These are phyloP conservation scores for Edaphochlamys debaryana DNA, from an alignment of 139 green algal genomes.

Conservation along the genomic window DNA sequence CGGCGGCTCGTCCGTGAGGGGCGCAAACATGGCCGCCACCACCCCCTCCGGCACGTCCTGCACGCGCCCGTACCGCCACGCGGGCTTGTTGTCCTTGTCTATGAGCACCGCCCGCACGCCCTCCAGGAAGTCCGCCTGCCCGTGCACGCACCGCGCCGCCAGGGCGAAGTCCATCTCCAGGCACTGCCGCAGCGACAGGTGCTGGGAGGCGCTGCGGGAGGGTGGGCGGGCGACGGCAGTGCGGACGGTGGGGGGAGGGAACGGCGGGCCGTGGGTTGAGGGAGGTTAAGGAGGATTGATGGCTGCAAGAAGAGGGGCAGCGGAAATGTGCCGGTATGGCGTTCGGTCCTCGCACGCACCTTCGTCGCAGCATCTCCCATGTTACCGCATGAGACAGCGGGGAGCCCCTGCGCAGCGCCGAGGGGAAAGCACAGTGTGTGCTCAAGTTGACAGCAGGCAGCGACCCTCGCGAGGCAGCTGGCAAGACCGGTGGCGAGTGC, in stretches of 20 bases:
- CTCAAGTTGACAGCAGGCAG: no score
- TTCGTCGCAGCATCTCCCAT: constrained; percentile 52
- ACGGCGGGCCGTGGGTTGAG: no score
- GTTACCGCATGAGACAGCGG: constrained; percentile 63
- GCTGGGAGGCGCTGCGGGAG: constrained; percentile 19
- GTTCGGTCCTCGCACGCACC: no score
- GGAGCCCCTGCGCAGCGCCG: constrained; percentile 53
- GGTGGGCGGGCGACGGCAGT: no score
- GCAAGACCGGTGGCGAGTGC: no score
- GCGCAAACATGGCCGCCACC: constrained; percentile 21
- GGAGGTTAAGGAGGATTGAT: no score
- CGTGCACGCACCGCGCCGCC: constrained; percentile 51
- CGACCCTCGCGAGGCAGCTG: no score
- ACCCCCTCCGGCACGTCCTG: constrained; percentile 53
- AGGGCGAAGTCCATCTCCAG: constrained; percentile 76
- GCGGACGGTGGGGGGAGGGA: no score
- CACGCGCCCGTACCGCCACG: constrained; percentile 68
- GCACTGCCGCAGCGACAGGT: constrained; percentile 61
- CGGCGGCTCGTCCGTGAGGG: not conserved
- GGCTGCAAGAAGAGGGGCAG: no score
- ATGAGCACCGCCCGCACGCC: constrained; percentile 83
- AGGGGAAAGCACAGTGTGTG: no score
- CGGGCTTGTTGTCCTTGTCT: constrained; percentile 70
- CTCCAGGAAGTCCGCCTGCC: constrained; percentile 70
- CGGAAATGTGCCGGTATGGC: no score